Base-by-base conservation (phyloP, 2,329 filamentous ascomycete genomes). In the Coniella vitis region DNA sequence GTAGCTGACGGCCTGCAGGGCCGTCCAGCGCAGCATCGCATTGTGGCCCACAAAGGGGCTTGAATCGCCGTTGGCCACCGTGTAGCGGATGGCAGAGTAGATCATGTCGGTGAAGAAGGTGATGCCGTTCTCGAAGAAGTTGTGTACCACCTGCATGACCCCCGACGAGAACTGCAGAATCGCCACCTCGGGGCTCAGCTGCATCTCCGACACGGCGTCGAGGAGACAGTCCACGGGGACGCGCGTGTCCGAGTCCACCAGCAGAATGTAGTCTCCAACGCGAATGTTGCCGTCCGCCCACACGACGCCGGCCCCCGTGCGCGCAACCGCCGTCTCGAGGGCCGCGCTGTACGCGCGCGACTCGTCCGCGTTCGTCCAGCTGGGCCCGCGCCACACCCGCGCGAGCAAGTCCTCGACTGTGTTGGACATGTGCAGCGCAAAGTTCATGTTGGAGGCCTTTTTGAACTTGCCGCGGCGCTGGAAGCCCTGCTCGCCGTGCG, bases 281-380 rank as follows among this genome's bases (percentile, higher is more conserved):
- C 88, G 86, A 57, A 95, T 84, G 65, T 93, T 90, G 54, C 88
- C 89, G 61, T 89, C 87, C 16, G 87, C 87, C 85, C 84, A 87
- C 22, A 85, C 85, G n/a, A n/a, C n/a, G n/a, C 22, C 83, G 79
- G 16, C 82, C 81, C 49, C 86, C 74, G n/a, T n/a, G n/a, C n/a
- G n/a, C n/a, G n/a, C n/a, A n/a, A n/a, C n/a, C n/a, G n/a, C n/a
- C n/a, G n/a, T 84, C 76, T 56, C 79, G 76, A 37, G 90, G 73
- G 52, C 79, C 74, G 58, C 73, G 65, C 63, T 83, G 60, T 89
- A 89, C 1, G 81, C 82, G 51, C 73, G 67, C 7, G 78, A 77
- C 63, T 88, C 85, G 51, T 87, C 80, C 39, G 76, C 73, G 60
- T 87, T 83, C 31, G 74, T 81, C 85, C 86, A 89, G 47, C 75